Evolutionary conservation across 2,329 filamentous ascomycete species (phyloP).

Genomic region (Fusarium albidum): DNA sequence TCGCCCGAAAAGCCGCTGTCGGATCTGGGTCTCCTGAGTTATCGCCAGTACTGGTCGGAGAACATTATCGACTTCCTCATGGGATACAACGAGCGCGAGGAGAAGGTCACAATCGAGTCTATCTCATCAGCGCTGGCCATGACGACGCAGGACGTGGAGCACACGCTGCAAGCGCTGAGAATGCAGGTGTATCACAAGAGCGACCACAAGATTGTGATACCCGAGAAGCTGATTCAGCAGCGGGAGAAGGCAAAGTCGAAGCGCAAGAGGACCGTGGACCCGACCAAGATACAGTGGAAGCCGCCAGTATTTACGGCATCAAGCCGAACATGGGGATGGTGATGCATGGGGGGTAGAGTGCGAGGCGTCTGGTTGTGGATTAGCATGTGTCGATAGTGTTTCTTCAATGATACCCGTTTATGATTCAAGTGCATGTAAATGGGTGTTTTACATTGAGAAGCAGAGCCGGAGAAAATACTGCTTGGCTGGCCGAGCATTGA

Average conservation of each 20-base stretch:
- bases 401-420: conserved; percentile 33
- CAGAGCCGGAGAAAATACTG: too few species aligned
- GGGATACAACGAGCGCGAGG: conserved; percentile 71
- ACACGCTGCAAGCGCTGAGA: conserved; percentile 91
- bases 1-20: conserved; percentile 97
- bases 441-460: background rate
- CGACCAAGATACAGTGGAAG: conserved; percentile 88
- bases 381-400: conserved; percentile 19
- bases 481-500: too few species aligned
- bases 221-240: conserved; percentile 81
- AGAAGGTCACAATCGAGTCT: conserved; percentile 84
- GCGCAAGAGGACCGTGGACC: conserved; percentile 78
- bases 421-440: background rate
- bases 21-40: conserved; percentile 90
- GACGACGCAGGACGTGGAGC: conserved; percentile 97
- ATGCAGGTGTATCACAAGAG: conserved; percentile 97
- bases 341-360: conserved; percentile 30
- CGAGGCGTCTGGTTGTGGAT: background rate
- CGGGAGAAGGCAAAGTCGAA: conserved; percentile 84
- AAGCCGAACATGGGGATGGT: conserved; percentile 96
- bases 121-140: conserved; percentile 84
- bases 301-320: conserved; percentile 93
- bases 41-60: conserved; percentile 98
- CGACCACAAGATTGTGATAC: conserved; percentile 94
- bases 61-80: conserved; percentile 89